phyloP scores from a whole-genome alignment of 805 yeast genomes.

The Ogataea nitratoaversa region DNA sequence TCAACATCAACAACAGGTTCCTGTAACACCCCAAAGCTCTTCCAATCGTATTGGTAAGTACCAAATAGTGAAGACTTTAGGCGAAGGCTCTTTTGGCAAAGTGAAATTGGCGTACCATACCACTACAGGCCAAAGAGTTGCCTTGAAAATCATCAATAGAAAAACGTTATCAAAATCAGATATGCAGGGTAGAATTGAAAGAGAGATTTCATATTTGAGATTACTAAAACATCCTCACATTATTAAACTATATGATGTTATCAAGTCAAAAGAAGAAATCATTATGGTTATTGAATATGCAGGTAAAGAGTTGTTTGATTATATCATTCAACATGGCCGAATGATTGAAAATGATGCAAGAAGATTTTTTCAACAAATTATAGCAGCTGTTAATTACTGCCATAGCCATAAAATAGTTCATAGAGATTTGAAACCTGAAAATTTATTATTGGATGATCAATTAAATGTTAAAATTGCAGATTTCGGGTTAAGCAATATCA shows the following conservation, averaged over 20 bases:
- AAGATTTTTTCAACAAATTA: slow-evolving; percentile 91
- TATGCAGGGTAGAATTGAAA: slow-evolving; percentile 94
- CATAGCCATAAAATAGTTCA: slow-evolving; percentile 96
- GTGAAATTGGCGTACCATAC: slow-evolving; percentile 88
- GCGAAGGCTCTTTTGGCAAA: slow-evolving; percentile 96
- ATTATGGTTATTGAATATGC: slow-evolving; percentile 97
- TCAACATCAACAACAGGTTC: slow-evolving; percentile 8
- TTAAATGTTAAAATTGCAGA: slow-evolving; percentile 94
- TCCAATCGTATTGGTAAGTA: slow-evolving; percentile 73
- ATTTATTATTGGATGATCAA: slow-evolving; percentile 81
- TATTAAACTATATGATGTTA: slow-evolving; percentile 91
- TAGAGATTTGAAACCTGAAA: slow-evolving; percentile 95
- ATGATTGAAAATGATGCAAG: slow-evolving; percentile 92
- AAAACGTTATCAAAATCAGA: slow-evolving; percentile 90
- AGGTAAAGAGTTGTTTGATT: slow-evolving; percentile 93
- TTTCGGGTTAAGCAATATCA: slow-evolving; percentile 88
- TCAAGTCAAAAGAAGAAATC: slow-evolving; percentile 91
- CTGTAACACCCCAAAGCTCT: slow-evolving; percentile 12
- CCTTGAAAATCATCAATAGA: slow-evolving; percentile 86
- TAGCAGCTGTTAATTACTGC: slow-evolving; percentile 94
- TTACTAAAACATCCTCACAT: slow-evolving; percentile 93
- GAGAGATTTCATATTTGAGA: slow-evolving; percentile 87
- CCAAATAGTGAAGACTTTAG: slow-evolving; percentile 87
- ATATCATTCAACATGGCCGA: slow-evolving; percentile 89
- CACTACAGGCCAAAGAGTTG: slow-evolving; percentile 88